Conservation (phyloP, 768 basidiomycete genomes). For the Chalciporus pseudorubinellus region DNA sequence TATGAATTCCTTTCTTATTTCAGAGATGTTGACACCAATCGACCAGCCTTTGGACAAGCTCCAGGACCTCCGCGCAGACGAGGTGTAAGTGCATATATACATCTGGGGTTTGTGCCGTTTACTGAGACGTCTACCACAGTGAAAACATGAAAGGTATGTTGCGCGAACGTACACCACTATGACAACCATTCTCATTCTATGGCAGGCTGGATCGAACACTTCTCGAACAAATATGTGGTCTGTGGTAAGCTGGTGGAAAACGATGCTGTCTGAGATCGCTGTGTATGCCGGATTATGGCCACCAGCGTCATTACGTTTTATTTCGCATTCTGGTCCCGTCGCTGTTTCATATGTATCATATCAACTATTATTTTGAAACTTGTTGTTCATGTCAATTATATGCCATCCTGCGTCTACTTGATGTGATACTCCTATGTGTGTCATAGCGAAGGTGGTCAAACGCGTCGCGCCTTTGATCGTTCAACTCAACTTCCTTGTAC, state of each 20-base stretch:
- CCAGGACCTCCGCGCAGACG: constrained; percentile 70
- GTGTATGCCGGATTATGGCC: background rate
- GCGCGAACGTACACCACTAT: background rate
- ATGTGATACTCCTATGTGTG: background rate
- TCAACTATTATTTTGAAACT: constrained; percentile 5
- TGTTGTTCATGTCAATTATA: background rate
- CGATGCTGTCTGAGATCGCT: constrained; percentile 38
- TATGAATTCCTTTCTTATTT: background rate
- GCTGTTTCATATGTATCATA: constrained; percentile 10
- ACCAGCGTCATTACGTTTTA: too few relatives aligned
- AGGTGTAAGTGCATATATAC: constrained; percentile 60
- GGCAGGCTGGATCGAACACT: constrained; percentile 90
- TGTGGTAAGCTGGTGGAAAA: constrained; percentile 89
- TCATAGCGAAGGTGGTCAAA: too few relatives aligned
- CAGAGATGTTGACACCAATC: constrained; percentile 88
- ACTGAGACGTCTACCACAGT: constrained; percentile 37
- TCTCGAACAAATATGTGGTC: constrained; percentile 87
- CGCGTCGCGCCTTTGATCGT: background rate
- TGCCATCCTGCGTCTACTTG: background rate
- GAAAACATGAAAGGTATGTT: constrained; percentile 84
- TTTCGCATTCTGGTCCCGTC: background rate
- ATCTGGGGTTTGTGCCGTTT: background rate
- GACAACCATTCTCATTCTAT: background rate
- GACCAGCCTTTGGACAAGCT: constrained; percentile 87
- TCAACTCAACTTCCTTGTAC: background rate